These are phyloP conservation scores for Chrysoporthe cubensis DNA, from an alignment of 2,329 filamentous ascomycete genomes.

Conservation along the genomic window DNA sequence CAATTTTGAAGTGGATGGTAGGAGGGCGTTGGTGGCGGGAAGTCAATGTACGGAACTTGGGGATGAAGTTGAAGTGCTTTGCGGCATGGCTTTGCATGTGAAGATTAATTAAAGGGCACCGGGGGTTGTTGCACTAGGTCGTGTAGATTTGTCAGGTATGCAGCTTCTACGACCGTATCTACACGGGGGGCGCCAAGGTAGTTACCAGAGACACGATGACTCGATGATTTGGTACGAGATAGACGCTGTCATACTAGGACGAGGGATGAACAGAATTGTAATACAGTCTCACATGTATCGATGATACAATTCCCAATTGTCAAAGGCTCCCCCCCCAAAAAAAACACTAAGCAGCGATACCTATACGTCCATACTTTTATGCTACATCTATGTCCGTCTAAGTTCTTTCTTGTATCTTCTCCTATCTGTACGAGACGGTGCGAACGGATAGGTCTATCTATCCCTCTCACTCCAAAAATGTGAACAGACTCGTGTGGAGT, in stretches of 20 bases:
- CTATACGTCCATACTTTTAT: background rate
- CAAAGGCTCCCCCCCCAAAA: background rate
- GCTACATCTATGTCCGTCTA: background rate
- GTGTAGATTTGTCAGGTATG: background rate
- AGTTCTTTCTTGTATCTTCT: background rate
- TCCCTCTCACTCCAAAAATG: slow-evolving; percentile 74
- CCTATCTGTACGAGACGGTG: background rate
- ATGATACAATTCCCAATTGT: background rate
- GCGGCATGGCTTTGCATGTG: slow-evolving; percentile 6
- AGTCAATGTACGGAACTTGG: background rate
- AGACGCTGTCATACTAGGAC: background rate
- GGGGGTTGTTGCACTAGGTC: background rate
- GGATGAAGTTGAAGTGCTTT: background rate
- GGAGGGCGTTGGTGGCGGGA: background rate
- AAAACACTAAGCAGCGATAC: background rate
- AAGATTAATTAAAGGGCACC: slow-evolving; percentile 2
- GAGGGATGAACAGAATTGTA: background rate
- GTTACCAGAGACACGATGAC: too few species aligned
- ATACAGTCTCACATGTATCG: background rate
- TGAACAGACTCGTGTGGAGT: slow-evolving; percentile 94
- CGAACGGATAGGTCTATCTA: too few species aligned
- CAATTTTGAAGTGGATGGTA: background rate
- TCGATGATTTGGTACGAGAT: too few species aligned
- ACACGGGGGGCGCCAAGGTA: background rate
- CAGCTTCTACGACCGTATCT: background rate